These are phyloP conservation scores for Apophysomyces variabilis DNA, from an alignment of 371 early-diverging fungal genomes.

Conservation along the genomic window DNA sequence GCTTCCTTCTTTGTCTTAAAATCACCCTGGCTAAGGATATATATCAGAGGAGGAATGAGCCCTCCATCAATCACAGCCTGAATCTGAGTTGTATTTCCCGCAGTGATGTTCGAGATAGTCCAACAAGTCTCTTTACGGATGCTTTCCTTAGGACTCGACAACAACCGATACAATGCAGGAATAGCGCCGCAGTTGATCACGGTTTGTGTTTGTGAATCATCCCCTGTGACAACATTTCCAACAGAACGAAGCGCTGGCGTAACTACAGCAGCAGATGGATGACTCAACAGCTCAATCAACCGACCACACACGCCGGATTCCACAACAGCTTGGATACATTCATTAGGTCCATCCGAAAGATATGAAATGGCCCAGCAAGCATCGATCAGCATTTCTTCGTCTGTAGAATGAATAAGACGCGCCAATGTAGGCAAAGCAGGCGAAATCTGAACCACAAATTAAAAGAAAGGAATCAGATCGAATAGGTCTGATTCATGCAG, in stretches of 20 bases:
- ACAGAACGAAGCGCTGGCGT: slow-evolving; percentile 98
- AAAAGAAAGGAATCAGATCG: too few species aligned
- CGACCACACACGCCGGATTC: slow-evolving; percentile 91
- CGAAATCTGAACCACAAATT: slow-evolving; percentile 59
- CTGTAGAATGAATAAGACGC: slow-evolving; percentile 84
- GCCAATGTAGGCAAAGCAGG: slow-evolving; percentile 89
- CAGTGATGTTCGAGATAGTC: slow-evolving; percentile 99
- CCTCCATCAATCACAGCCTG: slow-evolving; percentile 94
- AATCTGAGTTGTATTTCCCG: slow-evolving; percentile 95
- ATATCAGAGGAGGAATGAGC: slow-evolving; percentile 89
- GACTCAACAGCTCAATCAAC: slow-evolving; percentile 89
- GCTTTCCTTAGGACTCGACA: slow-evolving; percentile 88
- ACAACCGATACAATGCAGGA: slow-evolving; percentile 73
- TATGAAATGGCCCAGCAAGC: slow-evolving; percentile 99
- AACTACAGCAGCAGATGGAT: slow-evolving; percentile 86
- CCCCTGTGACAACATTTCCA: slow-evolving; percentile 99
- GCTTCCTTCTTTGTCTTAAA: slow-evolving; percentile 63
- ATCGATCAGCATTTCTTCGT: slow-evolving; percentile 96
- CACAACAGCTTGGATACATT: slow-evolving; percentile 96
- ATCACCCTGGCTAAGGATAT: slow-evolving; percentile 76
- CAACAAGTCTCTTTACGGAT: slow-evolving; percentile 99
- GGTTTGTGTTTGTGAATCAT: slow-evolving; percentile 96
- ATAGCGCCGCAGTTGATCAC: slow-evolving; percentile 92
- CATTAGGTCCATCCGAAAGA: slow-evolving; percentile 94
- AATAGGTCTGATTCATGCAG: too few species aligned